Percentiles rank a stretch among this genome's conserved stretches.
Conservation (phyloP, 2,329 filamentous ascomycete genomes). For the Clonostachys sp. region DNA sequence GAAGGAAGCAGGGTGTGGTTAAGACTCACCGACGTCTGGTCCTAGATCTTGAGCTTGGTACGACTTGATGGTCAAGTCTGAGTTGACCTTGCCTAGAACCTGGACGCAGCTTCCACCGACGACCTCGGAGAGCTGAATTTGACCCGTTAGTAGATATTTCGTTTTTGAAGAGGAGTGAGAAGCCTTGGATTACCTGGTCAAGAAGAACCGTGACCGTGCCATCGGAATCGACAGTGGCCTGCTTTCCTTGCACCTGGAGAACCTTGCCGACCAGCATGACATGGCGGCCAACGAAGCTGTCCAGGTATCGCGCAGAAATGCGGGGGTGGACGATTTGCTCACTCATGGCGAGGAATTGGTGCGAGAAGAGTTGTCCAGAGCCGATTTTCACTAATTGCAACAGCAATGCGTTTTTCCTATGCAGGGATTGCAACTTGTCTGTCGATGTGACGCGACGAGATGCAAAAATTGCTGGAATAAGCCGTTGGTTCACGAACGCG, state of each 20-base stretch:
- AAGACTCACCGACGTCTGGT: slow-evolving; percentile 57
- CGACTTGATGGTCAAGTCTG: slow-evolving; percentile 67
- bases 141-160: background rate
- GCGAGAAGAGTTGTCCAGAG: too few relatives aligned
- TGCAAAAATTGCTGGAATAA: too few relatives aligned
- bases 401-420: too few relatives aligned
- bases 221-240: slow-evolving; percentile 74
- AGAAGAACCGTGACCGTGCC: slow-evolving; percentile 72
- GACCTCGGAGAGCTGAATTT: slow-evolving; percentile 62
- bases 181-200: slow-evolving; percentile 52
- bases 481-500: too few relatives aligned
- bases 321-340: slow-evolving; percentile 70
- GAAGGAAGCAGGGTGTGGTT: background rate
- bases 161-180: slow-evolving; percentile 11
- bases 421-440: too few relatives aligned
- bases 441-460: too few relatives aligned
- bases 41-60: slow-evolving; percentile 68
- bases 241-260: slow-evolving; percentile 73
- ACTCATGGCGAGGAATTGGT: slow-evolving; percentile 44
- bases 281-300: slow-evolving; percentile 67
- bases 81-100: slow-evolving; percentile 75
- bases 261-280: slow-evolving; percentile 88
- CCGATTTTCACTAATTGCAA: too few relatives aligned
- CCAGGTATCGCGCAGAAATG: slow-evolving; percentile 75
- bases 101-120: slow-evolving; percentile 67